Evolutionary conservation across 1,284 basidiomycete species (phyloP).

Genomic region (Ganoderma resinaceum): DNA sequence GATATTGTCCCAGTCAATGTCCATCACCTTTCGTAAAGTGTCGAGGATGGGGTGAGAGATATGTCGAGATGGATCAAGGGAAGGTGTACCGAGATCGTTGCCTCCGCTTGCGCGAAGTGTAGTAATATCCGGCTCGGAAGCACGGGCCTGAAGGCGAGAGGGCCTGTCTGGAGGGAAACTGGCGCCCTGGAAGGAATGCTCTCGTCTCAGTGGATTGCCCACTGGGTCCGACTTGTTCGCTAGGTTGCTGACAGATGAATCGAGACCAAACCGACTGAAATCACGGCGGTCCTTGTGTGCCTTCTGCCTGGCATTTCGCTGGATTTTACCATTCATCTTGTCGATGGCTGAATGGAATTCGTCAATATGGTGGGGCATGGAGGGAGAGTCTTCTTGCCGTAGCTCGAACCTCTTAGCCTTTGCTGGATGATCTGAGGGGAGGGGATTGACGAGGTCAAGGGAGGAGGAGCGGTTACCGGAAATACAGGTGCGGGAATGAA

Average conservation of each 20-base stretch:
- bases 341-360: constrained; percentile 1
- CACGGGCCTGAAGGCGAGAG: neutral
- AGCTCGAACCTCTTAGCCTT: constrained; percentile 1
- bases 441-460: neutral
- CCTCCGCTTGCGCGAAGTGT: neutral
- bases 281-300: neutral
- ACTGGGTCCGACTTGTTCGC: neutral
- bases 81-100: neutral
- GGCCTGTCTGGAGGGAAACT: neutral
- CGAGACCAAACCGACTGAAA: neutral
- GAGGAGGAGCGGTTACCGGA: neutral
- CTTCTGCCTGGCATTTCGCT: constrained; percentile 3
- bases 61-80: neutral
- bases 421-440: constrained; percentile 2
- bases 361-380: neutral
- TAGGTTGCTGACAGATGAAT: neutral
- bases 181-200: neutral
- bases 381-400: constrained; percentile 2
- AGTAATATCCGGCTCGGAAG: neutral
- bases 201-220: neutral
- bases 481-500: neutral
- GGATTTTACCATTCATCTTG: constrained; percentile 3
- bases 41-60: neutral
- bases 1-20: constrained; percentile 14
- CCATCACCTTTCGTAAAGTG: constrained; percentile 1